Base-by-base conservation (phyloP, 148 eudicot genomes). In the Camellia japonica region DNA sequence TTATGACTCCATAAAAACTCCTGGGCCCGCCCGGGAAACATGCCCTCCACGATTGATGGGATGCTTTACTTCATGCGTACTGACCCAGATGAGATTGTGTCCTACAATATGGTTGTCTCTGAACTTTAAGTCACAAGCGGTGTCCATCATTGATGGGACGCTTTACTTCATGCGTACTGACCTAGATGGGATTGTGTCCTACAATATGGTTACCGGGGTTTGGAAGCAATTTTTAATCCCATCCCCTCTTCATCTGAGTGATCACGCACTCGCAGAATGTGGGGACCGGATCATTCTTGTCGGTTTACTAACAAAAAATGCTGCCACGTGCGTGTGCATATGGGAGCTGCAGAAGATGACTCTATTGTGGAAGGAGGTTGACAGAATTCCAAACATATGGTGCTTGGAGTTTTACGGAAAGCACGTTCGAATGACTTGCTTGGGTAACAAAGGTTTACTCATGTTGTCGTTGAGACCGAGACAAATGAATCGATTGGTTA, bases 331-430 rank as follows among this genome's bases (percentile, higher is more conserved):
- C 58, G 93, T 93, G 79, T 97, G 95, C 83, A 84, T 97, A 83
- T 97, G 98, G 98, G 98, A 97, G 94, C 92, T 97, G 82, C 98
- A 97, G 85, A 94, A 86, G 84, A 94, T 97, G 99, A 91, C 90
- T 86, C 93, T 97, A 75, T 83, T 97, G 82, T 97, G 99, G 99
- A 97, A 91, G 97, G 98, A 97, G 99, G 99, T 94, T 85, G 99
- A 97, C 99, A 97, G 98, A 94, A 97, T 97, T 97, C 99, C 99
- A 97, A 97, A 94, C 81, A 80, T 85, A 55, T 91, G 94, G 99
- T 94, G 98, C 98, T 94, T 92, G 90, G 97, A 94, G 70, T 97
- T 97, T 85, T 94, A 97, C 10, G 99, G 99, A 69, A 97, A 94
- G 99, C 94, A 89, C 89, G 87, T 91, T 12, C 75, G 89, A 61